Base-by-base conservation (phyloP, 805 yeast species). In the Vanderwaltozyma yarrowii region DNA sequence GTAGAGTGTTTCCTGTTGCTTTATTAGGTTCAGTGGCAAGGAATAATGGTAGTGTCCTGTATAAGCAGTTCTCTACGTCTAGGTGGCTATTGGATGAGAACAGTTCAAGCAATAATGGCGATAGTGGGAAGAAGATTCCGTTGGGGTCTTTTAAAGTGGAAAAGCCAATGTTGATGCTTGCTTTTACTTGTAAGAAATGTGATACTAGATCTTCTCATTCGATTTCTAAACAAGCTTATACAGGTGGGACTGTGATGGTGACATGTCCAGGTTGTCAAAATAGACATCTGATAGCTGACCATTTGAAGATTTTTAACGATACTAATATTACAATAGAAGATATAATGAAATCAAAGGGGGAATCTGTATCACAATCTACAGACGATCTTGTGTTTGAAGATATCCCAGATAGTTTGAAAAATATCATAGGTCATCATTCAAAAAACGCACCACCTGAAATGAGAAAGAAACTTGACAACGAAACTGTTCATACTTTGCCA, bases 131-230 rank as follows among this genome's bases (percentile, higher is more conserved):
- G 23, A n/a, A 12, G 14, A 24, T 27, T 6, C 37, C 23, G 15
- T 14, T 34, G 11, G 42, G 38, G 6, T 36, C 46, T 13, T 32
- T 74, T 42, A 76, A 80, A 49, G 70, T 73, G 16, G 92, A 82
- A 37, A 76, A 80, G 44, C 95, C 94, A 2, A 75, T 79, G 58
- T 66, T 84, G 45, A 80, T 86, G 80, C 71, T 89, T 17, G 89
- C 95, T 0, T 88, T 89, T 63, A 89, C 96, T 0, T 89, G 97
- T 62, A 89, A 87, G 56, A 75, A 76, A 46, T 89, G 97, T 61
- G 70, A 75, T 33, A 74, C 81, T 3, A 66, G 96, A 39, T 86
- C 96, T 0, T 76, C 87, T 4, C 97, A 89, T 54, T 71, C 80
- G n/a, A 80, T 89, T 53, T 81, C 95, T 5, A 88, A 88, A 48